Evolutionary conservation across 163 green algal genomes (phyloP).

Genomic region (Chloroidium sp.): DNA sequence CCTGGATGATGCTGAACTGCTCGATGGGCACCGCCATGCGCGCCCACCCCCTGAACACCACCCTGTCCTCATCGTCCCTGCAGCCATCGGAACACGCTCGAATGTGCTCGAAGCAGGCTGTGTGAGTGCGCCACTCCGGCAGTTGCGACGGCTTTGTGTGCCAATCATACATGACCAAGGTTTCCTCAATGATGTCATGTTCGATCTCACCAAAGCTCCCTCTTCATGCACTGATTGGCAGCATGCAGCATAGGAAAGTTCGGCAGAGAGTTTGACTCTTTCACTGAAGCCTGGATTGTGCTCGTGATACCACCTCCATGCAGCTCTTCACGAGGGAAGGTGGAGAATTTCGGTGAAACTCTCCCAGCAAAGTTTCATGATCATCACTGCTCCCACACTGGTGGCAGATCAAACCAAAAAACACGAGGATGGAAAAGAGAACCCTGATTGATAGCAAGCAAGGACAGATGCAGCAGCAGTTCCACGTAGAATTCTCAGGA

Average conservation of each 20-base stretch:
- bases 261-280: no score
- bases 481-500: no score
- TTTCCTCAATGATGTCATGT: not conserved
- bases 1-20: conserved; percentile 70
- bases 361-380: no score
- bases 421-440: not conserved
- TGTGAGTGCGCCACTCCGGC: not conserved
- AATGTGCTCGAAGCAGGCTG: not conserved
- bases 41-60: conserved; percentile 81
- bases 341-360: no score
- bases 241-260: no score
- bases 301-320: no score
- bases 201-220: not conserved
- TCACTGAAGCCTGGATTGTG: no score
- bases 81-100: not conserved
- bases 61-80: conserved; percentile 9
- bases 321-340: no score
- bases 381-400: no score
- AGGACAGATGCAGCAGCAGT: no score
- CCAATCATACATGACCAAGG: not conserved
- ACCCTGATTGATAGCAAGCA: no score
- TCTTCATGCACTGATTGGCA: not conserved
- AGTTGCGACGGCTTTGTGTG: not conserved
- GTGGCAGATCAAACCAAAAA: not conserved
- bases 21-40: conserved; percentile 73